These are phyloP conservation scores for Pleurotus ostreatus DNA, from an alignment of 768 basidiomycete species.

Conservation along the genomic window DNA sequence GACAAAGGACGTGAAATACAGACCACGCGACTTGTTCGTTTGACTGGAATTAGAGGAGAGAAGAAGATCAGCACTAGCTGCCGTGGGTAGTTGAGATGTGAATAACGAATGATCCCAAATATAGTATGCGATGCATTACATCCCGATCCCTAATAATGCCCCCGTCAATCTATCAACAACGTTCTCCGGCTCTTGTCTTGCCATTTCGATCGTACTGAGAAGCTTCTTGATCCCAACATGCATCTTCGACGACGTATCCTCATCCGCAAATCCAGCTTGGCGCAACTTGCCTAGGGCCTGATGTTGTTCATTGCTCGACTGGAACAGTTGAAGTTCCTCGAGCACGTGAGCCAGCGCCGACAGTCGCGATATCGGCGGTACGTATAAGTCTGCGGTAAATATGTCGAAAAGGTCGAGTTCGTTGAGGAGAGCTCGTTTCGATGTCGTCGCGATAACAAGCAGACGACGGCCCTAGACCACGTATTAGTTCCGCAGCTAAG, in stretches of 20 bases:
- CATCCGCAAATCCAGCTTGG: conserved; percentile 69
- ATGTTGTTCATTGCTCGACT: conserved; percentile 44
- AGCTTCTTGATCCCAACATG: conserved; percentile 94
- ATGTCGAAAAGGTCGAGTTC: conserved; percentile 87
- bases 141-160: conserved; percentile 55
- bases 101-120: no score
- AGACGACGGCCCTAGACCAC: conserved; percentile 76
- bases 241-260: conserved; percentile 38
- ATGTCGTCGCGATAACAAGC: conserved; percentile 89
- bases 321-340: conserved; percentile 76
- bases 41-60: no score
- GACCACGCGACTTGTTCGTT: no score
- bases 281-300: conserved; percentile 62
- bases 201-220: conserved; percentile 91
- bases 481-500: background rate
- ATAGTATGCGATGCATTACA: conserved; percentile 11
- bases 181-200: conserved; percentile 88
- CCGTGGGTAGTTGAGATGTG: no score
- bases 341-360: conserved; percentile 72
- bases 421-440: conserved; percentile 77
- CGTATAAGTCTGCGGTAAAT: conserved; percentile 85
- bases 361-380: conserved; percentile 77
- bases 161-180: conserved; percentile 67
- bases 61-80: no score
- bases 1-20: no score